Evolutionary conservation across 108 stramenopile genomes (phyloP).

Genomic region (Skeletonema tropicum): DNA sequence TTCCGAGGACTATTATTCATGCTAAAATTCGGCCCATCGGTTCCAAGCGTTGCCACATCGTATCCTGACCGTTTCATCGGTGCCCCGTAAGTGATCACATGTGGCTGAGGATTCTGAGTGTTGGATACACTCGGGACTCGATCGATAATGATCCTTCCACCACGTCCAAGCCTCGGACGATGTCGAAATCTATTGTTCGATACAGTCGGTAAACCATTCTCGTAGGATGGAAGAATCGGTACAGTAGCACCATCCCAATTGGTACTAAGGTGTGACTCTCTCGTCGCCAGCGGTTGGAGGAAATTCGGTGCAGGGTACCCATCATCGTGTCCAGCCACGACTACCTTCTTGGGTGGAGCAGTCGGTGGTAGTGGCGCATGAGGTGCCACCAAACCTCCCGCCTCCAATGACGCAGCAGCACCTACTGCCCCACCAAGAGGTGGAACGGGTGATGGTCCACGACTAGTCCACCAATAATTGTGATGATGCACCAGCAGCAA

Average conservation of each 20-base stretch:
- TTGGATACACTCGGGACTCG: constrained; percentile 62
- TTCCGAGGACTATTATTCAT: neutral
- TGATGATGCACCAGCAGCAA: neutral
- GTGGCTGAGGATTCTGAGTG: constrained; percentile 41
- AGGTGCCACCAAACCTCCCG: neutral
- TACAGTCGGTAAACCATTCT: constrained; percentile 50
- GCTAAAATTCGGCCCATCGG: constrained; percentile 25
- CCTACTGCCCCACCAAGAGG: neutral
- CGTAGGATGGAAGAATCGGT: constrained; percentile 71
- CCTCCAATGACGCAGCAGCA: neutral
- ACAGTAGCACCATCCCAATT: constrained; percentile 62
- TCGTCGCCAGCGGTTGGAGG: constrained; percentile 69
- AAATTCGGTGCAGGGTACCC: constrained; percentile 81
- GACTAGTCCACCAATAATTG: neutral
- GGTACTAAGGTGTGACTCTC: constrained; percentile 58
- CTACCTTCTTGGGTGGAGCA: constrained; percentile 17
- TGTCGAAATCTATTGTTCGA: constrained; percentile 58
- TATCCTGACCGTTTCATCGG: constrained; percentile 32
- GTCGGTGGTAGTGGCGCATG: neutral
- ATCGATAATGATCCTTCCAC: constrained; percentile 84
- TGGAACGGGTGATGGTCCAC: constrained; percentile 23
- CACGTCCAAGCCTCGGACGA: constrained; percentile 84
- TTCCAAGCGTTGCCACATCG: constrained; percentile 33
- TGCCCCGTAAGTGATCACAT: constrained; percentile 59
- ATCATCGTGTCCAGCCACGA: constrained; percentile 77